Evolutionary conservation across 345 rosid species (phyloP), one percentile per base, ranked within the genome.

Genomic region (Gossypium bickii): DNA sequence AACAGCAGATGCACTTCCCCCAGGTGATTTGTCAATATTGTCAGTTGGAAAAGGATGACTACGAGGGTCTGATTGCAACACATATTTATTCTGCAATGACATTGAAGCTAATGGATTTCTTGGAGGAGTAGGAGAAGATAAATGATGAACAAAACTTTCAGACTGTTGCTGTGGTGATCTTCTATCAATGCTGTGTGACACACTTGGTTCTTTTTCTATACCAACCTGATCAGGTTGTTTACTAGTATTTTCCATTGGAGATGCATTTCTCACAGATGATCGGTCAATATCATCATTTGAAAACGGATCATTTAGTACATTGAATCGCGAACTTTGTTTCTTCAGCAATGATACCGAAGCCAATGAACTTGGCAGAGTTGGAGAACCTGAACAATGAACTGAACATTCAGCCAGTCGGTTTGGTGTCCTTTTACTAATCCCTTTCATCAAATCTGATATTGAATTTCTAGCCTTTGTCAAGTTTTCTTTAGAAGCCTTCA

Each of bases 31-130:
- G 60, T 79, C 84, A 27, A 79, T 57, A 71, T 83, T 67, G 55
- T 43, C 81, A 72, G 81, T 63, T 78, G 93, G 89, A 85, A 83
- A 86, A 44, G 83, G 91, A 84, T 83, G 87, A 20, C 38, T 47
- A 7, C 13, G 48, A 9, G 78, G 64, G 78, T 64, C 81, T 59
- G 79, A 81, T 65, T 78, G 82, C 64, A 77, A 75, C 15, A 78
- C 59, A 49, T 56, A 86, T 51, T 78, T 80, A 74, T 76, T 80
- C 76, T 83, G 80, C 66, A 78, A 78, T 44, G 81, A 74, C 25
- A 86, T 68, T 38, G 85, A 85, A 75, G 85, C 81, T 41, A 81
- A 66, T 7, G 89, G 91, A 79, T 77, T 87, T 81, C 62, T 84
- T 71, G 82, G 83, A 67, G 85, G 87, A 73, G 85, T 83, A 44